Conservation (phyloP, 768 basidiomycete genomes). For the Suillus subalutaceus region DNA sequence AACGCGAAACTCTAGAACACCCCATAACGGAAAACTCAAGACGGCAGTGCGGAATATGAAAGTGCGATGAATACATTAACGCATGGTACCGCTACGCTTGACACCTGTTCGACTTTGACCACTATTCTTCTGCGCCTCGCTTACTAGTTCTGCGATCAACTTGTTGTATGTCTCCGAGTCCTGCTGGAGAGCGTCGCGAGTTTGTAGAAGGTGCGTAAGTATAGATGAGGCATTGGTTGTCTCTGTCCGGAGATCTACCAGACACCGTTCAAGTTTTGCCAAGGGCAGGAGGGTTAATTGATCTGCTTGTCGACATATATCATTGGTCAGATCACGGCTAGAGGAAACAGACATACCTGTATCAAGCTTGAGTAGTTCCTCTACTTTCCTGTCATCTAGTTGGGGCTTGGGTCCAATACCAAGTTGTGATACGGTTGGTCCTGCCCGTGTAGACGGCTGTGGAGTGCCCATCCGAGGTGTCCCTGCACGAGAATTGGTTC, state of each 20-base stretch:
- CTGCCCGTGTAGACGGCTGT: slow-evolving; percentile 41
- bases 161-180: slow-evolving; percentile 90
- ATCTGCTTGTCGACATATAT: slow-evolving; percentile 46
- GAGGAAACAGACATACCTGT: slow-evolving; percentile 52
- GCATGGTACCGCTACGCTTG: slow-evolving; percentile 54
- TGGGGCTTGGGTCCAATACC: slow-evolving; percentile 79
- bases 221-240: slow-evolving; percentile 76
- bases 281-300: slow-evolving; percentile 73
- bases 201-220: slow-evolving; percentile 82
- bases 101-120: slow-evolving; percentile 53
- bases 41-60: not conserved
- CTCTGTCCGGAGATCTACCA: slow-evolving; percentile 68
- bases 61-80: slow-evolving; percentile 19
- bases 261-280: slow-evolving; percentile 61
- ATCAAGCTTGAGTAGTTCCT: slow-evolving; percentile 64
- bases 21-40: too few species aligned
- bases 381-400: slow-evolving; percentile 67
- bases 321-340: slow-evolving; percentile 1
- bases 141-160: slow-evolving; percentile 89
- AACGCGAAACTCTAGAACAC: too few species aligned
- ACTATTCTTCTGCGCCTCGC: slow-evolving; percentile 86
- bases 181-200: slow-evolving; percentile 79
- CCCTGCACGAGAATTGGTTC: slow-evolving; percentile 56
- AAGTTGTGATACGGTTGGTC: slow-evolving; percentile 37
- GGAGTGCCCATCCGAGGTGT: slow-evolving; percentile 46